These are phyloP conservation scores for Metschnikowia lachancei DNA, from an alignment of 805 yeast genomes.

Conservation along the genomic window DNA sequence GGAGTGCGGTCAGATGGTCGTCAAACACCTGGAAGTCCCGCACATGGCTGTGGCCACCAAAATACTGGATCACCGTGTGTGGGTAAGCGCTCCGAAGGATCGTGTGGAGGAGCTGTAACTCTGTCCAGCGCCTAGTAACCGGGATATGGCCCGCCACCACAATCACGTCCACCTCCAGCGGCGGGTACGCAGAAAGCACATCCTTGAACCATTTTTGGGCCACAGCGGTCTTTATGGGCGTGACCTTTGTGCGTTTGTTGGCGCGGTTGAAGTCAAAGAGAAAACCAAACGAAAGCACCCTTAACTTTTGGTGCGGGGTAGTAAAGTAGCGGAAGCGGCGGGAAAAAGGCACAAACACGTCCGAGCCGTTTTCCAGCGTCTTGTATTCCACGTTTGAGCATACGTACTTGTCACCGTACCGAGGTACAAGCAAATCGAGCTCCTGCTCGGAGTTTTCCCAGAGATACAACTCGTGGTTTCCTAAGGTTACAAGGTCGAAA, in stretches of 20 bases:
- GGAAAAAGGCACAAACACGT: conserved; percentile 55
- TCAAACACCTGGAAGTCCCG: conserved; percentile 79
- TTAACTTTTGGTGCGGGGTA: conserved; percentile 51
- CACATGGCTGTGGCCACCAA: conserved; percentile 94
- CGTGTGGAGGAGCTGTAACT: conserved; percentile 46
- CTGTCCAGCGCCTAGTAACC: conserved; percentile 49
- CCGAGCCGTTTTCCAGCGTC: conserved; percentile 2
- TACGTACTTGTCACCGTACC: conserved; percentile 63
- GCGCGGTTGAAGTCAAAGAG: conserved; percentile 69
- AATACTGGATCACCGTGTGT: conserved; percentile 66
- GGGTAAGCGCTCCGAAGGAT: conserved; percentile 60
- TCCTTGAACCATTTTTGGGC: conserved; percentile 64
- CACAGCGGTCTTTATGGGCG: conserved; percentile 54
- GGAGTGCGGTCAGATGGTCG: conserved; percentile 66
- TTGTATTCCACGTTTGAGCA: conserved; percentile 66
- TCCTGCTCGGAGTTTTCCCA: conserved; percentile 66
- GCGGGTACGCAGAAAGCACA: conserved; percentile 30
- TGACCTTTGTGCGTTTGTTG: conserved; percentile 62
- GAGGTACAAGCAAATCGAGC: conserved; percentile 54
- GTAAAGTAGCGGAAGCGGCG: conserved; percentile 59
- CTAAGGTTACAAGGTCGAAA: conserved; percentile 78
- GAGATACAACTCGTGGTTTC: conserved; percentile 86
- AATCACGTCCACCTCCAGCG: conserved; percentile 55
- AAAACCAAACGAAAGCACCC: conserved; percentile 71
- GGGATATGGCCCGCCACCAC: conserved; percentile 82